These are phyloP conservation scores for Pichia membranifaciens DNA, from an alignment of 805 yeast species.

Conservation along the genomic window DNA sequence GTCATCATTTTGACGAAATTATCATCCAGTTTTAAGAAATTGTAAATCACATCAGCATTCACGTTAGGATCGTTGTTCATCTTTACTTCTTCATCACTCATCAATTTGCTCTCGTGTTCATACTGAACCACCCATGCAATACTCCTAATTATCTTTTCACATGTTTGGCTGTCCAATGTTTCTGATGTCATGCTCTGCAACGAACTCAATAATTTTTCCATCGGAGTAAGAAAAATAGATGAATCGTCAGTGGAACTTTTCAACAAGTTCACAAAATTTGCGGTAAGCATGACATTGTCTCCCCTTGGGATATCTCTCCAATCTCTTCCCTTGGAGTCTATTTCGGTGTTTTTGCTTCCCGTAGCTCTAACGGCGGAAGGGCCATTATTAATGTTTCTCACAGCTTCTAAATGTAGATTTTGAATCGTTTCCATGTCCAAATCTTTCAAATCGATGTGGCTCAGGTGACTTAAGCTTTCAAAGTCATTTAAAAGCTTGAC, in stretches of 20 bases:
- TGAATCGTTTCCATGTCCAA: conserved; percentile 3
- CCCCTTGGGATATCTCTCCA: conserved; percentile 72
- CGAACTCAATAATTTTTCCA: conserved; percentile 22
- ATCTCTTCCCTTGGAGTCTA: conserved; percentile 58
- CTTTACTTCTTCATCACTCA: conserved; percentile 17
- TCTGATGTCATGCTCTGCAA: conserved; percentile 25
- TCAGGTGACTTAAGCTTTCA: neutral
- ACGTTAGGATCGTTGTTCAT: conserved; percentile 26
- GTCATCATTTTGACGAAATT: conserved; percentile 46
- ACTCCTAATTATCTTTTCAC: conserved; percentile 40
- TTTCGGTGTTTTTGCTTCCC: conserved; percentile 34
- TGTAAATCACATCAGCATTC: conserved; percentile 48
- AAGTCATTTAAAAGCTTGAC: conserved; percentile 3
- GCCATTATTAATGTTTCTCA: conserved; percentile 9
- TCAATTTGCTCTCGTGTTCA: conserved; percentile 22
- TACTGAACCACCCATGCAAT: conserved; percentile 46
- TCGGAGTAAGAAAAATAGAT: conserved; percentile 23
- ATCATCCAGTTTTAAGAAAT: conserved; percentile 37
- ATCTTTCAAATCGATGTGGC: conserved; percentile 1
- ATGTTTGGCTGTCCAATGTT: conserved; percentile 25
- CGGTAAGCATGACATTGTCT: conserved; percentile 37
- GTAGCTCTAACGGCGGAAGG: conserved; percentile 34
- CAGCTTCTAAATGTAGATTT: conserved; percentile 4
- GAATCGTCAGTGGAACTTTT: conserved; percentile 20
- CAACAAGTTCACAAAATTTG: conserved; percentile 22